phyloP scores from a whole-genome alignment of 768 basidiomycete species.

The Gautieria morchelliformis region DNA sequence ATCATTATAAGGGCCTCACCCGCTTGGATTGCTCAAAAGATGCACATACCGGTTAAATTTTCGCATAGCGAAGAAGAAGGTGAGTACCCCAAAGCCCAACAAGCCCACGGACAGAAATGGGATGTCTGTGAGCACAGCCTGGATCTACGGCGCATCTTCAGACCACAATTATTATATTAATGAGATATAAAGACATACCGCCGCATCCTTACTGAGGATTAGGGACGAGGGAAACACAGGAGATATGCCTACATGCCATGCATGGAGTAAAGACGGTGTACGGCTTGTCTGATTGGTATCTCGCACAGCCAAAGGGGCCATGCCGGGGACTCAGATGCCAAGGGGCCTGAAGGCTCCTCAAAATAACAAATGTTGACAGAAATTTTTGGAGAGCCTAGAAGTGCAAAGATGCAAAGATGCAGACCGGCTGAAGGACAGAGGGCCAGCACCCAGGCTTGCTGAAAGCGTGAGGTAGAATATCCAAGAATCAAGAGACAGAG shows the following conservation, averaged over 20 bases:
- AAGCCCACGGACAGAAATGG: slow-evolving; percentile 60
- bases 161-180: background rate
- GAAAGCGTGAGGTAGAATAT: background rate
- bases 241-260: slow-evolving; percentile 5
- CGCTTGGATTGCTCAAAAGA: slow-evolving; percentile 18
- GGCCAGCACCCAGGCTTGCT: background rate
- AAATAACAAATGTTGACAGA: background rate
- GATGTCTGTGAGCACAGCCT: slow-evolving; percentile 50
- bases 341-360: background rate
- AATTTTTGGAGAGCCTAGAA: background rate
- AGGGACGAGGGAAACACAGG: slow-evolving; percentile 20
- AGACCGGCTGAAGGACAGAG: background rate
- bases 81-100: slow-evolving; percentile 50
- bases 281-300: background rate
- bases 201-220: slow-evolving; percentile 31
- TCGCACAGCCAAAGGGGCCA: background rate
- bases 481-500: background rate
- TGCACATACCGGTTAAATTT: slow-evolving; percentile 20
- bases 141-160: slow-evolving; percentile 31
- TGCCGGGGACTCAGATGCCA: background rate
- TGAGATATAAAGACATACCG: slow-evolving; percentile 27
- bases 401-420: background rate
- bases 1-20: slow-evolving; percentile 29
- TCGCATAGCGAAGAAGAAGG: slow-evolving; percentile 44
- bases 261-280: background rate